These are phyloP conservation scores for Haplosporangium sp. DNA, from an alignment of 371 early-diverging fungal species.

Conservation along the genomic window DNA sequence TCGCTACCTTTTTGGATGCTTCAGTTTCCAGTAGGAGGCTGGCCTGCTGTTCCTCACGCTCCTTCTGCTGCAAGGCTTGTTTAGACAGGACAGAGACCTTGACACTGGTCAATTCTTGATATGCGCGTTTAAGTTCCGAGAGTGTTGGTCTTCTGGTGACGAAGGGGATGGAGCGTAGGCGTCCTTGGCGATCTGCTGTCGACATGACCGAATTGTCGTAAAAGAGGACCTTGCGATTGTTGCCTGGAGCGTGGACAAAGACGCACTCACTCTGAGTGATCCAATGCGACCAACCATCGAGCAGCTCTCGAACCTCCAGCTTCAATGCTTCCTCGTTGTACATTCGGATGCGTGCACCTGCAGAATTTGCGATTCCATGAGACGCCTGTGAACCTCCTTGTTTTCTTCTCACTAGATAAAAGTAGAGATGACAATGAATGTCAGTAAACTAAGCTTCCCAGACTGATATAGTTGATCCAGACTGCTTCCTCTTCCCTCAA, in stretches of 20 bases:
- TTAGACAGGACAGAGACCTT: constrained; percentile 62
- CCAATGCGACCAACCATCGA: constrained; percentile 74
- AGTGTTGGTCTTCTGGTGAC: constrained; percentile 82
- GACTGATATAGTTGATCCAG: too few species aligned
- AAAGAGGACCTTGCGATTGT: constrained; percentile 68
- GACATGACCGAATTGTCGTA: constrained; percentile 73
- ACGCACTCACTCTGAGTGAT: constrained; percentile 67
- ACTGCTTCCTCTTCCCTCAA: too few species aligned
- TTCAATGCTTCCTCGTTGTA: constrained; percentile 87
- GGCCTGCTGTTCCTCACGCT: constrained; percentile 49
- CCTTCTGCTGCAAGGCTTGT: constrained; percentile 33
- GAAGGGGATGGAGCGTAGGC: constrained; percentile 80
- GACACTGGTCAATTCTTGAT: constrained; percentile 62
- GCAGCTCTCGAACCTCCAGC: constrained; percentile 79
- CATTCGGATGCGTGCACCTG: constrained; percentile 90
- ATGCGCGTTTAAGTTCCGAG: constrained; percentile 66
- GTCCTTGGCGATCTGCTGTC: constrained; percentile 59
- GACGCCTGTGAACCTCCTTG: constrained; percentile 94
- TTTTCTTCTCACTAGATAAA: constrained; percentile 82
- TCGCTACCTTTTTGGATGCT: constrained; percentile 9
- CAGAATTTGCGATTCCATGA: constrained; percentile 90
- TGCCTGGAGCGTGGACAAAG: constrained; percentile 78
- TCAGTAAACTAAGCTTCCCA: too few species aligned
- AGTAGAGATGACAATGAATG: background rate
- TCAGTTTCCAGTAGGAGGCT: constrained; percentile 27